Percentiles rank a stretch among this genome's conserved stretches.
These are phyloP conservation scores for Rhododendron ovatum DNA, from an alignment of 148 eudicot species.

Conservation along the genomic window DNA sequence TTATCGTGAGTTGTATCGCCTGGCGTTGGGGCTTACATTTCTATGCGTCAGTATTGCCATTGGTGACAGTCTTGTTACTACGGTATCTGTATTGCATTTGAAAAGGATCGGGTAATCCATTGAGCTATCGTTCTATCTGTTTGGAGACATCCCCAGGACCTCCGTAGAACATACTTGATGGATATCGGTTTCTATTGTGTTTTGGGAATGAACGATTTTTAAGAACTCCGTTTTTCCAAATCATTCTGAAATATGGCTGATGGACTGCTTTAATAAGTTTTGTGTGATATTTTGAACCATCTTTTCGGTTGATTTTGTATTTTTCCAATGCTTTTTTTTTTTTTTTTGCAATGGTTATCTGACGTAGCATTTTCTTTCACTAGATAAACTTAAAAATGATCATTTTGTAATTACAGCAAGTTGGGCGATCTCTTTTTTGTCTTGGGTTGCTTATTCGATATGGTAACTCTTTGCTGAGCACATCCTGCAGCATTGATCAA, in stretches of 20 bases:
- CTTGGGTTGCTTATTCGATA: slow-evolving; percentile 94
- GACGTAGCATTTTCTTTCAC: not conserved
- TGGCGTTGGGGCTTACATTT: not conserved
- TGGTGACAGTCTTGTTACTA: not conserved
- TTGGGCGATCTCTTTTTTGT: slow-evolving; percentile 89
- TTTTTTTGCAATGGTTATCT: not conserved
- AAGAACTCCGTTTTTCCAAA: not conserved
- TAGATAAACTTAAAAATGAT: not conserved
- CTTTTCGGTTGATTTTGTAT: not conserved
- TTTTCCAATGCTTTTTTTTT: not conserved
- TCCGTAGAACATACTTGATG: not conserved
- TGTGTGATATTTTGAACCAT: not conserved
- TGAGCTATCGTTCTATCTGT: not conserved
- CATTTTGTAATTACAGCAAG: slow-evolving; percentile 53
- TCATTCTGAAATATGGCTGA: not conserved
- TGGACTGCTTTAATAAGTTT: not conserved
- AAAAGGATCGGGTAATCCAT: not conserved
- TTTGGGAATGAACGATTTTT: not conserved
- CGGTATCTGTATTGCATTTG: not conserved
- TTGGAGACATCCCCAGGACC: not conserved
- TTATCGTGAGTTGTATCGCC: not conserved
- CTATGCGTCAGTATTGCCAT: not conserved
- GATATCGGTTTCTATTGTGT: not conserved
- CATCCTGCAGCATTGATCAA: slow-evolving; percentile 31
- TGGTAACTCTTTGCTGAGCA: slow-evolving; percentile 54